phyloP scores from a whole-genome alignment of 2,329 filamentous ascomycete genomes.

The Fusarium piperis region DNA sequence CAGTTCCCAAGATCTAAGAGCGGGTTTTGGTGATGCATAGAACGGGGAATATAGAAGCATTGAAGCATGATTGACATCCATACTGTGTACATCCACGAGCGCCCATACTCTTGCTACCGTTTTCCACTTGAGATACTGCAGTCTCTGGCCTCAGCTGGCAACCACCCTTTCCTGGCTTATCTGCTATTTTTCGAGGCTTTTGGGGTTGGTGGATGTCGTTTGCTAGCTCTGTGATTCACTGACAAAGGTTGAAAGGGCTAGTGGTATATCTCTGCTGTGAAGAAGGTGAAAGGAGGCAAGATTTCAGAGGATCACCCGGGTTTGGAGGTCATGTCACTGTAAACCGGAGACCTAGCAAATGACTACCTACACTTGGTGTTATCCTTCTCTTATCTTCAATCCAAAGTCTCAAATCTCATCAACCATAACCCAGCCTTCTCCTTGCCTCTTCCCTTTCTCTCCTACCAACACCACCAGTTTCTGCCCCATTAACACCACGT shows the following conservation, averaged over 20 bases:
- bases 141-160: no score
- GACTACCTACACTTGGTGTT: not conserved
- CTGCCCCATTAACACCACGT: not conserved
- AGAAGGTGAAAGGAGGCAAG: not conserved
- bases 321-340: no score
- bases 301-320: not conserved
- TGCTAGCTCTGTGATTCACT: not conserved
- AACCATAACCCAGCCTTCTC: not conserved
- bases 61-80: not conserved
- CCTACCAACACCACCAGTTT: not conserved
- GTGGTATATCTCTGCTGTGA: not conserved
- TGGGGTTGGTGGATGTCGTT: not conserved
- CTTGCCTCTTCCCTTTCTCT: not conserved
- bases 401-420: no score
- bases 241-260: not conserved
- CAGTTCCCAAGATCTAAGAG: constrained; percentile 61
- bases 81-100: no score
- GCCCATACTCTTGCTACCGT: no score
- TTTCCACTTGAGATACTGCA: no score
- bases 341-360: not conserved
- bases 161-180: no score
- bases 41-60: constrained; percentile 4
- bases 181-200: no score
- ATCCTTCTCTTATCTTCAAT: no score
- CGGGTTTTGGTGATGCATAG: not conserved